These are phyloP conservation scores for Termitomyces sp. DNA, from an alignment of 768 basidiomycete genomes.

Conservation along the genomic window DNA sequence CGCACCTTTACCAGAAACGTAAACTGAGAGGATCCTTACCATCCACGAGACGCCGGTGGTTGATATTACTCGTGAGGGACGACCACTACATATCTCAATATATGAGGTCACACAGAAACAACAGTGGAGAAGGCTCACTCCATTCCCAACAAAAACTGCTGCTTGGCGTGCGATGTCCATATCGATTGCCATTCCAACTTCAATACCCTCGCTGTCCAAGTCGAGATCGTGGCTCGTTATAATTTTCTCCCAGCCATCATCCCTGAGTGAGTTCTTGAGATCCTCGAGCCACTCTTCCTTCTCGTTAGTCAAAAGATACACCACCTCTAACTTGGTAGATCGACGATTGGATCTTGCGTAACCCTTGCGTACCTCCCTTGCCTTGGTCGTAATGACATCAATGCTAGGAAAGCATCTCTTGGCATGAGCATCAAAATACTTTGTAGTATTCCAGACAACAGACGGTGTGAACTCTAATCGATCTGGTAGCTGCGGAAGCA, in stretches of 20 bases:
- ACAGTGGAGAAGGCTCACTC: slow-evolving; percentile 22
- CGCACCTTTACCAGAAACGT: slow-evolving; percentile 31
- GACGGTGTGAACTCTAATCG: slow-evolving; percentile 20
- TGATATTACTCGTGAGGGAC: slow-evolving; percentile 35
- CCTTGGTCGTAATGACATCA: slow-evolving; percentile 21
- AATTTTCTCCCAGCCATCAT: slow-evolving; percentile 31
- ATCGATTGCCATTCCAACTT: slow-evolving; percentile 34
- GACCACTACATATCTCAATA: no score
- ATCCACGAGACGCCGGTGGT: slow-evolving; percentile 31
- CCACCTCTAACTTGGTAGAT: no score
- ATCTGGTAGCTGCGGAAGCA: slow-evolving; percentile 31
- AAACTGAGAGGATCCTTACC: slow-evolving; percentile 29
- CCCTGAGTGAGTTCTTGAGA: slow-evolving; percentile 23
- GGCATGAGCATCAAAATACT: slow-evolving; percentile 22
- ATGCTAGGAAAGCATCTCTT: slow-evolving; percentile 30
- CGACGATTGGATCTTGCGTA: no score
- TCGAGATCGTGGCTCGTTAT: slow-evolving; percentile 28
- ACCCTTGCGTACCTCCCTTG: slow-evolving; percentile 16
- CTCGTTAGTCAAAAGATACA: slow-evolving; percentile 38
- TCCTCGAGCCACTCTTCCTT: slow-evolving; percentile 26
- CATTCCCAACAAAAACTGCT: slow-evolving; percentile 39
- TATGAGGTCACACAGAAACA: not conserved
- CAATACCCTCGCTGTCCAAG: slow-evolving; percentile 29
- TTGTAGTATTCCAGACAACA: slow-evolving; percentile 19
- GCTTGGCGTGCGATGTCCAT: slow-evolving; percentile 36